Conservation (phyloP, 306 rosid species). For the Luffa aegyptiaca region DNA sequence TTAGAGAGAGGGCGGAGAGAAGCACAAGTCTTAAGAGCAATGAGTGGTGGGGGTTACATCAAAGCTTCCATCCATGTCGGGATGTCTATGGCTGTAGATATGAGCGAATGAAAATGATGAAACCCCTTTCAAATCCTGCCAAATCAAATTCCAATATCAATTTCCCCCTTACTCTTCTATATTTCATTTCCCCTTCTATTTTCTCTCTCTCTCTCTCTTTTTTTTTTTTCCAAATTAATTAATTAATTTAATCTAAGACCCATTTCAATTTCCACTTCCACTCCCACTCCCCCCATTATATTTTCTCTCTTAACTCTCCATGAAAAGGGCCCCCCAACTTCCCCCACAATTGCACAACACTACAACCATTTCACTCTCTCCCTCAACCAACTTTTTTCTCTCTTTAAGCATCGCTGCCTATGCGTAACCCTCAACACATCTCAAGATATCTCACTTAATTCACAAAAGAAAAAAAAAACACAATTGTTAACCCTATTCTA, state of each 20-base stretch:
- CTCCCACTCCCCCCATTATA: constrained; percentile 2
- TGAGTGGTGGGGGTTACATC: constrained; percentile 34
- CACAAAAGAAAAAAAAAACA: too few relatives aligned
- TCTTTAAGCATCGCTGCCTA: too few relatives aligned
- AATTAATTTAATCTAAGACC: too few relatives aligned
- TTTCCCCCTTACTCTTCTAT: constrained; percentile 13
- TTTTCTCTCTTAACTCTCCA: not conserved
- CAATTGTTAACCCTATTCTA: too few relatives aligned
- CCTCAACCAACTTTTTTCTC: not conserved
- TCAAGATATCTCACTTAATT: too few relatives aligned
- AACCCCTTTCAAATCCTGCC: constrained; percentile 14
- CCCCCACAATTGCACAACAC: constrained; percentile 21
- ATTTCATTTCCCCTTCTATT: not conserved
- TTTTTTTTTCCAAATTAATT: too few relatives aligned
- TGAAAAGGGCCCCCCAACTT: constrained; percentile 34
- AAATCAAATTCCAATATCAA: constrained; percentile 31
- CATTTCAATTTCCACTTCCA: not conserved
- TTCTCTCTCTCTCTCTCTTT: not conserved
- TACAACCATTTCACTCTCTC: not conserved
- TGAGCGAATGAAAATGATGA: constrained; percentile 2
- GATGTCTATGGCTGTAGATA: constrained; percentile 14
- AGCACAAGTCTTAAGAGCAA: constrained; percentile 19
- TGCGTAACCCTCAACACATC: too few relatives aligned
- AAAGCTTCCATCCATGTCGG: constrained; percentile 36
- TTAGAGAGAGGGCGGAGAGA: not conserved